phyloP scores from a whole-genome alignment of 106 monocot species.

The Apostasia ramifera region DNA sequence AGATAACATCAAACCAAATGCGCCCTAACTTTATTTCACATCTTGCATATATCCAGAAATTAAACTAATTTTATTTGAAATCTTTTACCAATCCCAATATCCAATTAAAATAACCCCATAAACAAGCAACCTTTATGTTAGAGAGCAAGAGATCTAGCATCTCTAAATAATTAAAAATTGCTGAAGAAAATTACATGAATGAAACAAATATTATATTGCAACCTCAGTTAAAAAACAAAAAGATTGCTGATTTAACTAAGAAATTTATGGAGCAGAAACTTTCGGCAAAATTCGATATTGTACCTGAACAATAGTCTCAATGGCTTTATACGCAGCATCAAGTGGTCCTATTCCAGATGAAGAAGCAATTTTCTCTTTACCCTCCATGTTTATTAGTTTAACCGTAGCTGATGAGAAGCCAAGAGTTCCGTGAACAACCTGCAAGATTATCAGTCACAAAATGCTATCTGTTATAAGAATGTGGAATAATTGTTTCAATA shows the following conservation, averaged over 20 bases:
- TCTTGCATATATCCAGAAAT: too few species aligned
- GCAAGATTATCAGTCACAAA: background rate
- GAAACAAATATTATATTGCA: background rate
- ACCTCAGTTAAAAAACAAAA: background rate
- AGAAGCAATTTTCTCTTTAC: constrained; percentile 61
- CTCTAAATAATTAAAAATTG: too few species aligned
- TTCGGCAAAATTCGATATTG: background rate
- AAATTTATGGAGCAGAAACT: background rate
- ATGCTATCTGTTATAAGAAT: background rate
- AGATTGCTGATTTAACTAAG: background rate
- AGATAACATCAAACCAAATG: too few species aligned
- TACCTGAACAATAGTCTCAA: constrained; percentile 77
- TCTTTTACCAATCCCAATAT: too few species aligned
- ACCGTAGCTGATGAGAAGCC: constrained; percentile 78
- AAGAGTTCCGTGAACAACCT: constrained; percentile 78
- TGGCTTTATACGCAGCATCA: constrained; percentile 86
- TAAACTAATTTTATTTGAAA: too few species aligned
- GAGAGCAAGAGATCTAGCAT: too few species aligned
- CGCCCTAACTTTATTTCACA: too few species aligned
- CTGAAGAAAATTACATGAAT: background rate
- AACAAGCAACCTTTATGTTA: background rate
- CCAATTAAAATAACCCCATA: background rate
- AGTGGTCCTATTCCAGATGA: constrained; percentile 71
- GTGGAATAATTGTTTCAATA: background rate
- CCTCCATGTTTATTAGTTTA: constrained; percentile 55